Base-by-base conservation (phyloP, 179 eudicot genomes). In the Carnegiea gigantea region DNA sequence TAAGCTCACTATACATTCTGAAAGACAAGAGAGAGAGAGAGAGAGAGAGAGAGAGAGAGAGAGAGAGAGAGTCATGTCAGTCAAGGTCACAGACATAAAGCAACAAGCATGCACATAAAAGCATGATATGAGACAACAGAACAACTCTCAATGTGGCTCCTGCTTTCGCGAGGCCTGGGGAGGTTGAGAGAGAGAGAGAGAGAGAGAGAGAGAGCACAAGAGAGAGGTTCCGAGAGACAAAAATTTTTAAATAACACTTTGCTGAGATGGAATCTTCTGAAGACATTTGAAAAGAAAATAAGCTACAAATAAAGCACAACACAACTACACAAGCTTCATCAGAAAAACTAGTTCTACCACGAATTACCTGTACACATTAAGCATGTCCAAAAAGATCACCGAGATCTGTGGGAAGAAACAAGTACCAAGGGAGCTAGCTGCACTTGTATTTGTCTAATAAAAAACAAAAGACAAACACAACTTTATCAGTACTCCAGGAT, bases 1-100 rank as follows among this genome's bases (percentile, higher is more conserved):
- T 93, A 79, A 97, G 97, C 90, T 97, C 99, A 77, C 99, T 95
- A 83, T 97, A 97, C 99, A 97, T 97, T 87, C 99, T 97, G 92
- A 78, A 36, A 36, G 36, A 13, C 30, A 43, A 15, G 1, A 2
- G 4, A 44, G 10, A 24, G 28, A 76, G 24, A 59, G 11, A 53
- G 12, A 43, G 64, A 76, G 24, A 59, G 11, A 53, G 12, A 54
- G 64, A 33, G 36, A 44, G 9, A 23, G 26, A 49, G 53, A 49
- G 53, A 49, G 53, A 76, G 24, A 59, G 11, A 53, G 12, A 54
- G 64, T 30, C 46, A 65, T 30, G 51, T 78, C 36, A 70, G 71
- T 38, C 80, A 26, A 48, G 14, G 59, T 51, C 28, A 48, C 9
- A 40, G 62, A 57, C 38, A 49, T 4, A 30, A 12, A 36, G 48